Percentiles rank a stretch among this genome's conserved stretches.
phyloP scores from a whole-genome alignment of 495 filamentous ascomycete genomes.

The Hypoxylon fragiforme region DNA sequence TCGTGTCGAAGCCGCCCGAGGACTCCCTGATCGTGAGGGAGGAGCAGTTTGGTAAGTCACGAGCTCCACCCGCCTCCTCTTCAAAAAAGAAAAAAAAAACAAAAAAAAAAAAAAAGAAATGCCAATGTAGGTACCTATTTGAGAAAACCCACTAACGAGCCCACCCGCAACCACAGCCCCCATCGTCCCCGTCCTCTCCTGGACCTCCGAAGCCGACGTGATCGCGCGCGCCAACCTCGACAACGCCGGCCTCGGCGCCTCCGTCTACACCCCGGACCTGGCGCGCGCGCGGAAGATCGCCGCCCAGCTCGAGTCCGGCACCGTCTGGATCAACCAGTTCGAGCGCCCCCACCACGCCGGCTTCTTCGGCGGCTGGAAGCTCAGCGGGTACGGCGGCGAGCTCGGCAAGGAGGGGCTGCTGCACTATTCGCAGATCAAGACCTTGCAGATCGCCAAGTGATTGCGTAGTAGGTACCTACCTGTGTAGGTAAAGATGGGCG shows the following conservation, averaged over 20 bases:
- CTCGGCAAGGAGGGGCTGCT: conserved; percentile 62
- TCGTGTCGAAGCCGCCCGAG: conserved; percentile 53
- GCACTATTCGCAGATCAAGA: conserved; percentile 62
- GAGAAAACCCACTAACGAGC: not conserved
- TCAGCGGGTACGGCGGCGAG: conserved; percentile 67
- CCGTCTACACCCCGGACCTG: conserved; percentile 59
- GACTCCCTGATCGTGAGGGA: conserved; percentile 48
- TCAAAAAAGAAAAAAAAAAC: too few relatives aligned
- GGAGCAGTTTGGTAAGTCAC: conserved; percentile 53
- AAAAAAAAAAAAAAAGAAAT: not conserved
- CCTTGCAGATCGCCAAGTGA: conserved; percentile 45
- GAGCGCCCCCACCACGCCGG: conserved; percentile 55
- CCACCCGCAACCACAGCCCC: conserved; percentile 44
- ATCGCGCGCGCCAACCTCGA: conserved; percentile 58
- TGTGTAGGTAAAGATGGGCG: too few relatives aligned
- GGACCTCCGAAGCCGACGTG: conserved; percentile 62
- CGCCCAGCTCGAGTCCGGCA: conserved; percentile 55
- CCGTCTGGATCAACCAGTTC: conserved; percentile 61
- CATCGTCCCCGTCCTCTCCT: conserved; percentile 59
- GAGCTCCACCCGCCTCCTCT: not conserved
- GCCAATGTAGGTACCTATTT: not conserved
- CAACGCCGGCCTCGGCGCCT: conserved; percentile 61
- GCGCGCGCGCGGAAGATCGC: conserved; percentile 55
- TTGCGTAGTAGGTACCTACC: not conserved
- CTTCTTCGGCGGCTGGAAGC: conserved; percentile 67